Evolutionary conservation across 2,329 filamentous ascomycete species (phyloP).

Genomic region (Claviceps digitariae): DNA sequence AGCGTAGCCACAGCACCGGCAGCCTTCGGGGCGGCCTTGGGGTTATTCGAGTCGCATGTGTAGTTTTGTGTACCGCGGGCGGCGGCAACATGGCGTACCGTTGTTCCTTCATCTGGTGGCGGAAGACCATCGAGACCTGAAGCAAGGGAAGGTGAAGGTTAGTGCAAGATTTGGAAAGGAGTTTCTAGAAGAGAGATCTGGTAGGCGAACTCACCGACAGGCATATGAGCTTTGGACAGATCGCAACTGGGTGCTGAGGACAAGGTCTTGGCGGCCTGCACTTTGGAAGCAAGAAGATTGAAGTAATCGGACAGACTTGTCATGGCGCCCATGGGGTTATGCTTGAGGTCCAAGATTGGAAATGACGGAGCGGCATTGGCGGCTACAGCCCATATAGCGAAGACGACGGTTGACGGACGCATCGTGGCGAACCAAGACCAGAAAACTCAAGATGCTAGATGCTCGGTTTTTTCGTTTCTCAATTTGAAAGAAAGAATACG

Average conservation of each 20-base stretch:
- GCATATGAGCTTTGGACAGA: conserved; percentile 37
- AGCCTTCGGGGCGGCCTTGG: conserved; percentile 47
- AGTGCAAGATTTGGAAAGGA: no score
- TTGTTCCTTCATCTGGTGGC: conserved; percentile 42
- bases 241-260: conserved; percentile 35
- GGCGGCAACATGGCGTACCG: conserved; percentile 64
- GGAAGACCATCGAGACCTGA: conserved; percentile 47
- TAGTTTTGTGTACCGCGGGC: conserved; percentile 92
- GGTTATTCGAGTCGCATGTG: conserved; percentile 55
- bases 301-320: conserved; percentile 46
- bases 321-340: conserved; percentile 25
- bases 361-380: conserved; percentile 34
- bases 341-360: conserved; percentile 21
- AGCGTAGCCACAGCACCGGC: conserved; percentile 69
- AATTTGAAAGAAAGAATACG: neutral
- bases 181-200: no score
- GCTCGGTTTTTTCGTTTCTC: neutral
- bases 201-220: conserved; percentile 23
- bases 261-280: conserved; percentile 32
- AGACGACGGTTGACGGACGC: conserved; percentile 14
- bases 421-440: neutral
- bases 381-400: conserved; percentile 30
- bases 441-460: neutral
- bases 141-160: neutral
- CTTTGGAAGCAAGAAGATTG: conserved; percentile 42